These are phyloP conservation scores for Cystobasidium ongulense DNA, from an alignment of 768 basidiomycete species.

Conservation along the genomic window DNA sequence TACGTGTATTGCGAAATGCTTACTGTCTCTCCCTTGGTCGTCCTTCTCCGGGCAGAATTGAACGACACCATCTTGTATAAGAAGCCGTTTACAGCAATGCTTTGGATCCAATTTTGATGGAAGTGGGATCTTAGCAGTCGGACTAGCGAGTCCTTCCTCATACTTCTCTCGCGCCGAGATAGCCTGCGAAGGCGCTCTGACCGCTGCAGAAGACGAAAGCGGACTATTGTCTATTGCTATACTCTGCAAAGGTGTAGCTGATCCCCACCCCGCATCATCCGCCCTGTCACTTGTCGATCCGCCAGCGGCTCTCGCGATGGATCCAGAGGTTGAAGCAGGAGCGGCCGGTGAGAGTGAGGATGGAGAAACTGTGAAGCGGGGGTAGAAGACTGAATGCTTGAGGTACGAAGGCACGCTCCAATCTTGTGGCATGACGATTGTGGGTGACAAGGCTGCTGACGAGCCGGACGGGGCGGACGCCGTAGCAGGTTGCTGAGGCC, in stretches of 20 bases:
- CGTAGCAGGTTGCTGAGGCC: neutral
- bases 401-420: conserved; percentile 7
- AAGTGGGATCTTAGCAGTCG: neutral
- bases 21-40: conserved; percentile 28
- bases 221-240: neutral
- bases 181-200: neutral
- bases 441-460: neutral
- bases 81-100: conserved; percentile 27
- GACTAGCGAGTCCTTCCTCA: neutral
- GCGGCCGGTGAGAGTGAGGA: neutral
- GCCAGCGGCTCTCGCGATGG: neutral
- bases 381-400: conserved; percentile 10
- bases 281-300: neutral
- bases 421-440: conserved; percentile 11
- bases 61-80: neutral
- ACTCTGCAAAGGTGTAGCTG: neutral
- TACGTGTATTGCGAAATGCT: neutral
- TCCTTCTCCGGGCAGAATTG: conserved; percentile 28
- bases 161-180: neutral
- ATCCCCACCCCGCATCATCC: neutral
- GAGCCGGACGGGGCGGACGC: neutral
- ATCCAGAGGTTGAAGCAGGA: neutral
- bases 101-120: conserved; percentile 13
- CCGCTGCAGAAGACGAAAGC: neutral
- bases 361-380: neutral